Percentiles rank a stretch among this genome's conserved stretches.
These are phyloP conservation scores for Articulospora tetracladia DNA, from an alignment of 495 filamentous ascomycete species.

Conservation along the genomic window DNA sequence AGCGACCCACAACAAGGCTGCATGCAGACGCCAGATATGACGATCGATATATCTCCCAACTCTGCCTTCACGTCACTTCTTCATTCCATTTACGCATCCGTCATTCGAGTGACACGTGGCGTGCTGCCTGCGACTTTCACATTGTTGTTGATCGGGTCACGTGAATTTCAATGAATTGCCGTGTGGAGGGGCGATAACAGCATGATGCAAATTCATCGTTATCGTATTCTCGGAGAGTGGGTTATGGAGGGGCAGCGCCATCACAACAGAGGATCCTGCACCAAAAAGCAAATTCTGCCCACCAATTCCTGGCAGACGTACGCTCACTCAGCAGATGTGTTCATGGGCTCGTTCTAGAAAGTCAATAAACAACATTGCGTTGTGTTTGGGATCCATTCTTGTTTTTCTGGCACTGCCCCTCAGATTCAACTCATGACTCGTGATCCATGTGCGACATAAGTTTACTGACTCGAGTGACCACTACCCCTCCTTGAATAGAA, in stretches of 20 bases:
- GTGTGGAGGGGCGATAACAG: not conserved
- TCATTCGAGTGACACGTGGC: not conserved
- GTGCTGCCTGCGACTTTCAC: not conserved
- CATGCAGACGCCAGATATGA: not conserved
- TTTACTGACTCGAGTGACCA: not conserved
- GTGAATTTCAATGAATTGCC: not conserved
- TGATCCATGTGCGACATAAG: not conserved
- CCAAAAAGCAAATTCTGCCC: too few species aligned
- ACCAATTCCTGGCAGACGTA: too few species aligned
- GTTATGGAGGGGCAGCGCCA: not conserved
- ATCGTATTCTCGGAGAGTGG: not conserved
- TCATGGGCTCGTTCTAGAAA: too few species aligned
- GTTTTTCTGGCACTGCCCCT: too few species aligned
- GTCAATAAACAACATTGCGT: too few species aligned
- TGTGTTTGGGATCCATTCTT: too few species aligned
- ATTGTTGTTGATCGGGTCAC: too few species aligned
- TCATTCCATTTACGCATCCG: not conserved
- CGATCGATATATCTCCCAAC: not conserved
- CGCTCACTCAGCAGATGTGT: too few species aligned
- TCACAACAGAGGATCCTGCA: not conserved
- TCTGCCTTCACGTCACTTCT: not conserved
- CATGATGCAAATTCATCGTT: not conserved
- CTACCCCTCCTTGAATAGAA: too few species aligned
- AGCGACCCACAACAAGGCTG: not conserved
- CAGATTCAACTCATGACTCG: not conserved